Percentiles rank a stretch among this genome's conserved stretches.
Evolutionary conservation across 306 rosid genomes (phyloP).

Genomic region (peach (Prunus persica)): Prunus_persica_NCBIv2 NC_034009.1:29240001-29240500

Average conservation of each 20-base stretch:
- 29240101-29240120: constrained; percentile 33
- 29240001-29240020: constrained; percentile 57
- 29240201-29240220: constrained; percentile 88
- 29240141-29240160: constrained; percentile 94
- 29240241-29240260: constrained; percentile 92
- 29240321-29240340: constrained; percentile 45
- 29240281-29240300: constrained; percentile 56
- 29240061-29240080: constrained; percentile 32
- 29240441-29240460: constrained; percentile 75
- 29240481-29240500: constrained; percentile 40
- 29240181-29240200: constrained; percentile 67
- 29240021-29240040: constrained; percentile 36
- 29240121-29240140: constrained; percentile 67
- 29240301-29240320: constrained; percentile 17
- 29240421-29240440: constrained; percentile 56
- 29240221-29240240: constrained; percentile 89
- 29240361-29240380: constrained; percentile 89
- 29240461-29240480: constrained; percentile 93
- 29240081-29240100: constrained; percentile 38
- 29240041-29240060: constrained; percentile 35
- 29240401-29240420: constrained; percentile 72
- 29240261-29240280: constrained; percentile 74
- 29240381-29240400: constrained; percentile 95
- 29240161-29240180: constrained; percentile 82
- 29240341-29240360: constrained; percentile 60